These are phyloP conservation scores for Mrakia hoshinonis DNA, from an alignment of 768 basidiomycete genomes.

Conservation along the genomic window DNA sequence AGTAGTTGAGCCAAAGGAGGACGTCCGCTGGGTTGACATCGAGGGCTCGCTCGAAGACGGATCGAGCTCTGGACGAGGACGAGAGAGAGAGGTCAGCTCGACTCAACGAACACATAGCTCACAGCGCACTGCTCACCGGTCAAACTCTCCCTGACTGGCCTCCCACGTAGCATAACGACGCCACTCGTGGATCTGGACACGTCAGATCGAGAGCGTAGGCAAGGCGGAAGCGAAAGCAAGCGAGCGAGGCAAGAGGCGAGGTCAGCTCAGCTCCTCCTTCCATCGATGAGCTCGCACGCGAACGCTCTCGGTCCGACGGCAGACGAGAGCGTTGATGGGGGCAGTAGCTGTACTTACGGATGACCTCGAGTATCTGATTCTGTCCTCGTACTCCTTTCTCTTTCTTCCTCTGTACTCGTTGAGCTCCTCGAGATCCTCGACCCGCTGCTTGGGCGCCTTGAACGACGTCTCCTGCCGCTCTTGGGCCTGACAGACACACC, in stretches of 20 bases:
- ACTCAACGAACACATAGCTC: not conserved
- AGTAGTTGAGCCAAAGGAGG: conserved; percentile 69
- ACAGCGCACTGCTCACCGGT: conserved; percentile 45
- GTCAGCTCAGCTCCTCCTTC: not conserved
- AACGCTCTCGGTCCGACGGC: not conserved
- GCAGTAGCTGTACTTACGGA: conserved; percentile 31
- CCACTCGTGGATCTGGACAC: conserved; percentile 45
- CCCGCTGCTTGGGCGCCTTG: conserved; percentile 84
- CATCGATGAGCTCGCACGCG: not conserved
- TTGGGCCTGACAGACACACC: conserved; percentile 58
- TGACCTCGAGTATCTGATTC: conserved; percentile 46
- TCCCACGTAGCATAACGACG: conserved; percentile 52
- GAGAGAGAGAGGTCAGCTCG: not conserved
- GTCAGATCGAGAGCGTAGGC: not conserved
- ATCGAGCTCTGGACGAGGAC: conserved; percentile 52
- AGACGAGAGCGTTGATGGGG: not conserved
- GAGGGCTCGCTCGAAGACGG: conserved; percentile 90
- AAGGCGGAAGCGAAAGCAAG: not conserved
- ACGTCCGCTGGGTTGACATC: conserved; percentile 86
- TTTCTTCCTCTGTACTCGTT: conserved; percentile 76
- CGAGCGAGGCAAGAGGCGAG: not conserved
- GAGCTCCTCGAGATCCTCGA: conserved; percentile 84
- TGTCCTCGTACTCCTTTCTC: conserved; percentile 80
- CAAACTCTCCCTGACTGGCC: conserved; percentile 94
- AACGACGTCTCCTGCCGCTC: conserved; percentile 89